Evolutionary conservation across 2,329 filamentous ascomycete genomes (phyloP).

Genomic region (Cladosporium velox): DNA sequence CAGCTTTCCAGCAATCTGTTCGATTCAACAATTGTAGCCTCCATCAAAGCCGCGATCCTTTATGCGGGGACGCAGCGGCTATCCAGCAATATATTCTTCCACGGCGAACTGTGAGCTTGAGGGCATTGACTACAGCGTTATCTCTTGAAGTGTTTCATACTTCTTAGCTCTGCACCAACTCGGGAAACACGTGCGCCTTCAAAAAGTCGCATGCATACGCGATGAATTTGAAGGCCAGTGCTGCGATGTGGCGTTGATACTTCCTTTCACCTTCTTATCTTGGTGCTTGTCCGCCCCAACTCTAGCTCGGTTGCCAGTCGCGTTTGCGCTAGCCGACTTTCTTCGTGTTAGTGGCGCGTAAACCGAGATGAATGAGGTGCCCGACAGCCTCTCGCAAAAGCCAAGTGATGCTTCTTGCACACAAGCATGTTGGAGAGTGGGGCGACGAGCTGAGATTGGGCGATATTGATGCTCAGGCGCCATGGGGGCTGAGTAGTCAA

Average conservation of each 20-base stretch:
- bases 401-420: neutral
- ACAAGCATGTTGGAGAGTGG: neutral
- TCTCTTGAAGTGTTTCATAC: too few species aligned
- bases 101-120: too few species aligned
- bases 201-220: too few species aligned
- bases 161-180: too few species aligned
- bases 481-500: neutral
- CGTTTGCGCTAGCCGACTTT: neutral
- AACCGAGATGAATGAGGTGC: neutral
- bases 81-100: too few species aligned
- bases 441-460: neutral
- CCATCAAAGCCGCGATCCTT: neutral
- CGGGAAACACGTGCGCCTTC: too few species aligned
- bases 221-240: too few species aligned
- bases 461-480: neutral
- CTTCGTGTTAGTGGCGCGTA: neutral
- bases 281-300: too few species aligned
- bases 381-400: neutral
- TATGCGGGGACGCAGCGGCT: neutral
- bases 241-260: too few species aligned
- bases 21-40: neutral
- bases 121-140: too few species aligned
- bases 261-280: too few species aligned
- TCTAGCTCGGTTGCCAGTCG: neutral
- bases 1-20: neutral